phyloP scores from a whole-genome alignment of 441 rosid species.

The Breynia disticha region DNA sequence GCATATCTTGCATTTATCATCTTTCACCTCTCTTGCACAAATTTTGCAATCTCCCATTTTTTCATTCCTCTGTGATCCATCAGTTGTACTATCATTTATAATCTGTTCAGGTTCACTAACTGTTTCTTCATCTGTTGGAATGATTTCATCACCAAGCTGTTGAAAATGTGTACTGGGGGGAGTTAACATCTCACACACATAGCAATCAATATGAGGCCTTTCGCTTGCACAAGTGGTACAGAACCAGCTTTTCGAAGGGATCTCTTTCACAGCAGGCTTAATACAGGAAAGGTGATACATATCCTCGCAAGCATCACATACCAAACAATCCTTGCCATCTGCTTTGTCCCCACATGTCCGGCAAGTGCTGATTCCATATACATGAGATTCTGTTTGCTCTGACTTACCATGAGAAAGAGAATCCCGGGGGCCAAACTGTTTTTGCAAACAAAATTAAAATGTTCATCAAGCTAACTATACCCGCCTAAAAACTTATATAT shows the following conservation, averaged over 20 bases:
- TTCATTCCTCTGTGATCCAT: slow-evolving; percentile 20
- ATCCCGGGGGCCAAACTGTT: slow-evolving; percentile 28
- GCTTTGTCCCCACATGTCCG: slow-evolving; percentile 61
- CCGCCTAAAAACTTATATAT: not conserved
- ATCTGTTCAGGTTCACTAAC: slow-evolving; percentile 31
- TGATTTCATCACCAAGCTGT: slow-evolving; percentile 19
- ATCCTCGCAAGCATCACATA: slow-evolving; percentile 85
- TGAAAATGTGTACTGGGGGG: slow-evolving; percentile 26
- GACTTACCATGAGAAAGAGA: slow-evolving; percentile 30
- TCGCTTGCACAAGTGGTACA: slow-evolving; percentile 67
- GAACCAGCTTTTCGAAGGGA: slow-evolving; percentile 67
- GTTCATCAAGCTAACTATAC: slow-evolving; percentile 6
- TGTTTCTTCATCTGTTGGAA: slow-evolving; percentile 23
- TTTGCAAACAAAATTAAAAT: slow-evolving; percentile 14
- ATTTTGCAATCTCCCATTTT: slow-evolving; percentile 34
- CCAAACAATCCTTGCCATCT: slow-evolving; percentile 51
- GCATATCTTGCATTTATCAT: slow-evolving; percentile 47
- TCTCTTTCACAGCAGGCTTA: slow-evolving; percentile 57
- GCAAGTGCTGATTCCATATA: slow-evolving; percentile 36
- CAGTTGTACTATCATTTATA: slow-evolving; percentile 33
- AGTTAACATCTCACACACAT: slow-evolving; percentile 58
- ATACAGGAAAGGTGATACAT: slow-evolving; percentile 75
- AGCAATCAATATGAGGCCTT: slow-evolving; percentile 68
- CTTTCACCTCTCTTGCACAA: slow-evolving; percentile 39
- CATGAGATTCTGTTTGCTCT: slow-evolving; percentile 34